Evolutionary conservation across 768 basidiomycete species (phyloP).

Genomic region (Xanthoconium stramineum): DNA sequence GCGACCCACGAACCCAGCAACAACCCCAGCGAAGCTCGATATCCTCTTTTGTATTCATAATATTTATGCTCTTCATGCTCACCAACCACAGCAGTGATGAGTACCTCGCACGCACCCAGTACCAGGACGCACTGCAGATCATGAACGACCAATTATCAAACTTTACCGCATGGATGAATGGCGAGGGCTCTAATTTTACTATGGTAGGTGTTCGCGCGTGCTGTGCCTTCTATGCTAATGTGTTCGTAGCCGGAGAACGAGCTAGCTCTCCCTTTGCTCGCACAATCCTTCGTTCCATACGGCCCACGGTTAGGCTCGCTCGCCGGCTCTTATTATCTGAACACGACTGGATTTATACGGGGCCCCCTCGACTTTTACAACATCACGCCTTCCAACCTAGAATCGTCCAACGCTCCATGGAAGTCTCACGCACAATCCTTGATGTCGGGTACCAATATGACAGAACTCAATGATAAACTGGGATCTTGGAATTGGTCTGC

Average conservation of each 20-base stretch:
- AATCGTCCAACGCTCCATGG: conserved; percentile 44
- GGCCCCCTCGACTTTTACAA: conserved; percentile 62
- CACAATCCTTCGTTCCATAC: conserved; percentile 46
- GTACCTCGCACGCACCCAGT: conserved; percentile 58
- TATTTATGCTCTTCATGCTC: conserved; percentile 74
- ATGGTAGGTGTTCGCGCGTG: conserved; percentile 43
- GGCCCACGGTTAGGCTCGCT: conserved; percentile 44
- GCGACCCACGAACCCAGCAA: conserved; percentile 17
- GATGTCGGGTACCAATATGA: conserved; percentile 49
- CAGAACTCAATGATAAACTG: conserved; percentile 43
- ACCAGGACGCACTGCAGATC: conserved; percentile 59
- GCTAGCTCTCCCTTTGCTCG: conserved; percentile 41
- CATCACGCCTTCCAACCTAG: conserved; percentile 49
- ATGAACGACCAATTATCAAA: conserved; percentile 64
- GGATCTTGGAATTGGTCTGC: conserved; percentile 73
- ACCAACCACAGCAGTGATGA: conserved; percentile 73
- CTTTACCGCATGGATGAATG: conserved; percentile 73
- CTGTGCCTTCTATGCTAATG: conserved; percentile 3
- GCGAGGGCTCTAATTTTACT: conserved; percentile 61
- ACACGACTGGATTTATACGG: conserved; percentile 77
- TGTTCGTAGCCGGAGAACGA: conserved; percentile 46
- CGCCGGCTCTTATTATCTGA: conserved; percentile 61
- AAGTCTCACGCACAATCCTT: conserved; percentile 45
- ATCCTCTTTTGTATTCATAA: conserved; percentile 70
- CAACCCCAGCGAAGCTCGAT: conserved; percentile 57